Conservation (phyloP, 2,329 filamentous ascomycete species). For the Pyricularia pennisetigena region DNA sequence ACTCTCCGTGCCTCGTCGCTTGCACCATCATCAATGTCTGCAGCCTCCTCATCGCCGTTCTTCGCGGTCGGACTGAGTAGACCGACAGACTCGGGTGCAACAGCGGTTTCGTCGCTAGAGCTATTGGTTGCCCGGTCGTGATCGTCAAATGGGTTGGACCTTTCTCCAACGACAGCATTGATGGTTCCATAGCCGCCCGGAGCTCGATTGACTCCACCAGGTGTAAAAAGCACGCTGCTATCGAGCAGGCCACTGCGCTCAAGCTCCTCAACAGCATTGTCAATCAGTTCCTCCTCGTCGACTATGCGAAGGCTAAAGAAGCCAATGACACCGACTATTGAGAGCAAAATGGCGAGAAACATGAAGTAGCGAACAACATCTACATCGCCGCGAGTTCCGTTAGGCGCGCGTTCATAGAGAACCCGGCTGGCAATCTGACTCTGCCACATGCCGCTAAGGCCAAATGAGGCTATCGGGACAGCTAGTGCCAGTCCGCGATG, state of each 20-base stretch:
- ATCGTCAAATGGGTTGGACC: constrained; percentile 19
- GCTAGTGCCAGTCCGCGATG: constrained; percentile 85
- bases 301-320: constrained; percentile 67
- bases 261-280: constrained; percentile 82
- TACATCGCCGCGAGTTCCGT: constrained; percentile 54
- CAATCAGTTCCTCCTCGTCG: constrained; percentile 78
- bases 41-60: constrained; percentile 9
- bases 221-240: constrained; percentile 62
- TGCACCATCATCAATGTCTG: constrained; percentile 22
- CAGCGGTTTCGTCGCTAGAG: constrained; percentile 8
- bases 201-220: constrained; percentile 24
- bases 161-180: constrained; percentile 22
- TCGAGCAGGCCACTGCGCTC: constrained; percentile 78
- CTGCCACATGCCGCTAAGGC: constrained; percentile 90
- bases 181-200: constrained; percentile 54
- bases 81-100: background rate
- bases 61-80: background rate
- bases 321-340: constrained; percentile 62
- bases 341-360: constrained; percentile 67
- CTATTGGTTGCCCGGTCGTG: background rate
- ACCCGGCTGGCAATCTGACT: constrained; percentile 77
- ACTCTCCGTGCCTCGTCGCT: constrained; percentile 47
- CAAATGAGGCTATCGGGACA: constrained; percentile 84
- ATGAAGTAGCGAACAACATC: constrained; percentile 81
- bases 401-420: constrained; percentile 57